Conservation (phyloP, 768 basidiomycete genomes). For the Infundibulicybe gibba region DNA sequence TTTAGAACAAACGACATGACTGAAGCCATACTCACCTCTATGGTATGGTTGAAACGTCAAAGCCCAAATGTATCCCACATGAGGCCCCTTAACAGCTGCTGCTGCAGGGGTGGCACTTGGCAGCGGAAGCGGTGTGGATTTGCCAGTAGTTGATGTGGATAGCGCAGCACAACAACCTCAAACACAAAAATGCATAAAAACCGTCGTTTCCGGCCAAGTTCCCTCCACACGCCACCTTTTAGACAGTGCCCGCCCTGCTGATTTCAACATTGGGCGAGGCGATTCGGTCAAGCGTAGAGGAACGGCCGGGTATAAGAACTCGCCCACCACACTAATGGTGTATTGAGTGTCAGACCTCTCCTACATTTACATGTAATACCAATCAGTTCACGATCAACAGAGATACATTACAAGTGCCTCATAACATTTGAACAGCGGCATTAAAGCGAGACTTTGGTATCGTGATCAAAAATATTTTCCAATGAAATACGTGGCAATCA, state of each 20-base stretch:
- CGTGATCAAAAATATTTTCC: no score
- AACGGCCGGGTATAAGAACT: constrained; percentile 62
- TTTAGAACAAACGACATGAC: no score
- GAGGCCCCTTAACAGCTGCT: no score
- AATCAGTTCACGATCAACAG: background rate
- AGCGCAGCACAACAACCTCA: constrained; percentile 1
- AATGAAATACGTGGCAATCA: no score
- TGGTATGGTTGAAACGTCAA: no score
- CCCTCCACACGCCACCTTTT: constrained; percentile 49
- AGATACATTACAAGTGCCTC: background rate
- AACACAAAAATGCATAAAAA: constrained; percentile 2
- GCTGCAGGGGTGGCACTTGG: no score
- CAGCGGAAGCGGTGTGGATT: no score
- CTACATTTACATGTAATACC: constrained; percentile 36
- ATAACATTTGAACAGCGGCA: no score
- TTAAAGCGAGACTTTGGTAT: no score
- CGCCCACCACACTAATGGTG: constrained; percentile 44
- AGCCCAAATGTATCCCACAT: no score
- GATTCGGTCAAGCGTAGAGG: constrained; percentile 69
- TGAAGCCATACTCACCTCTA: no score
- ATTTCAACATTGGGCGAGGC: constrained; percentile 48
- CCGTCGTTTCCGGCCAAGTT: constrained; percentile 3
- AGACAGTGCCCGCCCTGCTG: constrained; percentile 69
- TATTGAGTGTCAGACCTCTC: constrained; percentile 64
- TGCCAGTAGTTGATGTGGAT: no score